Percentiles rank a stretch among this genome's conserved stretches.
These are phyloP conservation scores for Ogataea hybrid DNA, from an alignment of 1,139 yeast species.

Conservation along the genomic window DNA sequence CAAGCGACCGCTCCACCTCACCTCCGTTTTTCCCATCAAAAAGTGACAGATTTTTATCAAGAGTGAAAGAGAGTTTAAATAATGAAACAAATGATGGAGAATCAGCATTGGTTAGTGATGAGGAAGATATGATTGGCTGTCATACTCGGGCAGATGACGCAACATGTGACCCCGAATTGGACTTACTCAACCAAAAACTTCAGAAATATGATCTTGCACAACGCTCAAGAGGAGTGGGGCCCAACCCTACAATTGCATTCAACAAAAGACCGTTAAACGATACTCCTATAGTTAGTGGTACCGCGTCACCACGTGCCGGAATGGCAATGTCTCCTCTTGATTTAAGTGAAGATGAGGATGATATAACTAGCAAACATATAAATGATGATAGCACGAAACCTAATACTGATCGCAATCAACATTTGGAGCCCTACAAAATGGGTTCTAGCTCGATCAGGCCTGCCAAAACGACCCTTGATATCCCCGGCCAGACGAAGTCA, in stretches of 20 bases:
- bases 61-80: too few species aligned
- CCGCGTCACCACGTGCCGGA: slow-evolving; percentile 49
- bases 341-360: slow-evolving; percentile 30
- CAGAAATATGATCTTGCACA: not conserved
- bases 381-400: not conserved
- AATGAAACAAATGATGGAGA: slow-evolving; percentile 13
- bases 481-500: slow-evolving; percentile 89
- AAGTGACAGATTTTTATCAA: too few species aligned
- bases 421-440: too few species aligned
- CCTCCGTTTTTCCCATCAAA: too few species aligned
- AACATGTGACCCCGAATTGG: not conserved
- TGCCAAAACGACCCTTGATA: slow-evolving; percentile 71
- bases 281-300: slow-evolving; percentile 61
- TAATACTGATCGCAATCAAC: too few species aligned
- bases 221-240: too few species aligned
- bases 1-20: too few species aligned
- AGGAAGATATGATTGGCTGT: slow-evolving; percentile 19
- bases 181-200: not conserved
- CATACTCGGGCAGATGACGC: not conserved
- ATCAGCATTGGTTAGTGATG: slow-evolving; percentile 26
- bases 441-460: not conserved
- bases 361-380: slow-evolving; percentile 5
- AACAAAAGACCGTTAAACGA: slow-evolving; percentile 70
- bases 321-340: slow-evolving; percentile 29
- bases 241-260: slow-evolving; percentile 42